Percentiles rank a stretch among this genome's conserved stretches.
These are phyloP conservation scores for Agrocybe praecox DNA, from an alignment of 768 basidiomycete genomes.

Conservation along the genomic window DNA sequence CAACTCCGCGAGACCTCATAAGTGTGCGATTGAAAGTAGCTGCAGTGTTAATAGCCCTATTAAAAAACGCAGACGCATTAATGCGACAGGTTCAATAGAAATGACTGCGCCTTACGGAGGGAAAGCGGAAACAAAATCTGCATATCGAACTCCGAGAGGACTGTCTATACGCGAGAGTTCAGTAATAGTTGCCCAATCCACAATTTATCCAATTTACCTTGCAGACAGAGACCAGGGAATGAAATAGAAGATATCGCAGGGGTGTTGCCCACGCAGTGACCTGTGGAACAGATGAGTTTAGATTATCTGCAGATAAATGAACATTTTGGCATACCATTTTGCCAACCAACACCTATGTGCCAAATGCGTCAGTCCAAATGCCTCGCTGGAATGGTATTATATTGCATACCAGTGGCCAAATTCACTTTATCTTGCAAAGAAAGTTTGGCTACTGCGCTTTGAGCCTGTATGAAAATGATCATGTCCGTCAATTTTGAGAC, in stretches of 20 bases:
- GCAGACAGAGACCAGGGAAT: conserved; percentile 53
- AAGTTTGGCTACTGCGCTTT: conserved; percentile 48
- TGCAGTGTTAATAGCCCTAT: conserved; percentile 52
- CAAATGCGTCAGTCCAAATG: no score
- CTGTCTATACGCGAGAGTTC: conserved; percentile 29
- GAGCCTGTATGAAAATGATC: conserved; percentile 34
- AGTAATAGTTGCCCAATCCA: background rate
- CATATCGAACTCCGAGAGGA: conserved; percentile 51
- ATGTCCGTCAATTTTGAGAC: background rate
- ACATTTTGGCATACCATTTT: conserved; percentile 31
- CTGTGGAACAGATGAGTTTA: conserved; percentile 17
- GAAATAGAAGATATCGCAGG: conserved; percentile 45
- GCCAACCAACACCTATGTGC: conserved; percentile 41
- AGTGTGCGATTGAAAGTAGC: conserved; percentile 57
- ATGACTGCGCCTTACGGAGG: conserved; percentile 38
- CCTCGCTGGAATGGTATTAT: background rate
- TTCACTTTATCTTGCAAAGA: conserved; percentile 59
- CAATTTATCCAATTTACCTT: conserved; percentile 31
- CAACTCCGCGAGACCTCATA: conserved; percentile 55
- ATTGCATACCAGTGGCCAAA: conserved; percentile 49
- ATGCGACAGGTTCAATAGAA: background rate
- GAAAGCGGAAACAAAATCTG: conserved; percentile 50
- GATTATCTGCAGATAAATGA: background rate
- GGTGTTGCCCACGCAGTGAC: conserved; percentile 53
- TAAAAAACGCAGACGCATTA: background rate